phyloP scores from a whole-genome alignment of 73 alveolate genomes.

The Uronychia binucleata region DNA sequence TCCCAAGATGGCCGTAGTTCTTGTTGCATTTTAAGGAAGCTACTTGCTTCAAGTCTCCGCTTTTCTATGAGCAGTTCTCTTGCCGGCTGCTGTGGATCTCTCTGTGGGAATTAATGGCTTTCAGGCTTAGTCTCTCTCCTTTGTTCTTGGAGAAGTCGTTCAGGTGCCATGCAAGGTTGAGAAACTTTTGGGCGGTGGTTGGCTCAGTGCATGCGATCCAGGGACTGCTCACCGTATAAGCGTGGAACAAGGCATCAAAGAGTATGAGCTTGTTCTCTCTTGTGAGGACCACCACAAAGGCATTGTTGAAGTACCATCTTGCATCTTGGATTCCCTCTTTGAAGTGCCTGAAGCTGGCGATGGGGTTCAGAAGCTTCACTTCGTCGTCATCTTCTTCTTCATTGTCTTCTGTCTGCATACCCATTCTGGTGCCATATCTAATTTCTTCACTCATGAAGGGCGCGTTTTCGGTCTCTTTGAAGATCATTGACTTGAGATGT shows the following conservation, averaged over 20 bases:
- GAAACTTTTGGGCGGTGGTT: no score
- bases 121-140: no score
- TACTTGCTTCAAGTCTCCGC: background rate
- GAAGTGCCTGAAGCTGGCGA: conserved; percentile 1
- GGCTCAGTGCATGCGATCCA: background rate
- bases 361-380: conserved; percentile 22
- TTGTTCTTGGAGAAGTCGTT: no score
- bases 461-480: conserved; percentile 22
- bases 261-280: conserved; percentile 21
- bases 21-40: background rate
- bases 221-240: conserved; percentile 6
- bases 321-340: conserved; percentile 12
- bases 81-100: no score
- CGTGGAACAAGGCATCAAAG: conserved; percentile 37
- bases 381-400: conserved; percentile 30
- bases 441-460: background rate
- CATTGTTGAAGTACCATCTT: conserved; percentile 52
- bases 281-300: conserved; percentile 37
- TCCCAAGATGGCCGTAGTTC: background rate
- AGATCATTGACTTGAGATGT: conserved; percentile 8
- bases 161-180: no score
- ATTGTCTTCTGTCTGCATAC: background rate
- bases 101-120: no score
- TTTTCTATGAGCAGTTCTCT: background rate
- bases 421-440: background rate